Evolutionary conservation across 73 alveolate genomes (phyloP).

Genomic region (Paramecium tetraurelia): DNA sequence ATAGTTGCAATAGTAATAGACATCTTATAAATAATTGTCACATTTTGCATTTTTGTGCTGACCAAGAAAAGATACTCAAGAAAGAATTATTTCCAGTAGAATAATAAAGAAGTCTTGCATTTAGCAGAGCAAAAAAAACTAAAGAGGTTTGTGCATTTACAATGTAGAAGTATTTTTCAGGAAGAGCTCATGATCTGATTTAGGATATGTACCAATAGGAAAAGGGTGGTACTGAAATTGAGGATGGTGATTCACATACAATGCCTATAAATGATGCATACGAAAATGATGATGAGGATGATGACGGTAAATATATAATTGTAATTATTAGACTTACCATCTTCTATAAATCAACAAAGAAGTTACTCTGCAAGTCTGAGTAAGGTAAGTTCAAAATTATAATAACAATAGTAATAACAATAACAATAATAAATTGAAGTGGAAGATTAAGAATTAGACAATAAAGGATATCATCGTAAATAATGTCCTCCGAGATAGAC

Average conservation of each 20-base stretch:
- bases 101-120: background rate
- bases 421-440: background rate
- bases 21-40: conserved; percentile 64
- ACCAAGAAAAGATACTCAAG: background rate
- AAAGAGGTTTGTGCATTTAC: background rate
- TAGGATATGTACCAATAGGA: background rate
- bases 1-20: conserved; percentile 72
- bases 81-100: conserved; percentile 4
- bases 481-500: background rate
- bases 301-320: background rate
- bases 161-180: background rate
- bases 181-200: background rate
- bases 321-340: background rate
- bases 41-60: conserved; percentile 36
- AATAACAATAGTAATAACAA: background rate
- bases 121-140: background rate
- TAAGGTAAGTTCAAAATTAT: background rate
- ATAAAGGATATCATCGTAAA: background rate
- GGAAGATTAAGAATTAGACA: background rate
- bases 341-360: background rate
- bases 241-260: conserved; percentile 17
- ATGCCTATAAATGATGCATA: background rate
- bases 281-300: background rate
- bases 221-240: background rate
- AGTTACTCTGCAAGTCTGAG: background rate